Conservation (phyloP, 2,329 filamentous ascomycete genomes). For the Xylariaceae sp. region DNA sequence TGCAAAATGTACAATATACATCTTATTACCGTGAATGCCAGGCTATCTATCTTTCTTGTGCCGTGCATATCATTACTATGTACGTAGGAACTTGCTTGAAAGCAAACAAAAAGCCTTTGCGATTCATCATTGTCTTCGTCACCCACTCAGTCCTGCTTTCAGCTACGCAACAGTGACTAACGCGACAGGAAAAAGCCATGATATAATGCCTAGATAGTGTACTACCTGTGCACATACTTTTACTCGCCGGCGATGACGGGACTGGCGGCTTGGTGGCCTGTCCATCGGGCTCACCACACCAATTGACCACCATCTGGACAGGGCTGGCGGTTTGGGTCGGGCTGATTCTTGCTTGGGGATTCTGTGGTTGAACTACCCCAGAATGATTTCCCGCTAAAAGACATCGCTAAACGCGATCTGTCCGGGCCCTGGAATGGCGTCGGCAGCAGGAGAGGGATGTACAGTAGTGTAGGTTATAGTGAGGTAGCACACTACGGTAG, state of each 20-base stretch:
- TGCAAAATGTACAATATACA: background rate
- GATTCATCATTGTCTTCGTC: constrained; percentile 6
- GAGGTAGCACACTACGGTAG: constrained; percentile 6
- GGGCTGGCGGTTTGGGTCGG: background rate
- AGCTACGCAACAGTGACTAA: constrained; percentile 15
- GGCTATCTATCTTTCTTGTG: too few relatives aligned
- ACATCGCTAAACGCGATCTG: constrained; percentile 28
- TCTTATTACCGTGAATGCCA: background rate
- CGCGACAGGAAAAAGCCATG: constrained; percentile 11
- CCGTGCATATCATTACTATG: too few relatives aligned
- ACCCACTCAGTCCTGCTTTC: constrained; percentile 3
- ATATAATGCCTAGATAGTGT: constrained; percentile 13
- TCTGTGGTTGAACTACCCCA: constrained; percentile 28
- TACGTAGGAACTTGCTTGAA: background rate
- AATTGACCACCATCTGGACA: background rate
- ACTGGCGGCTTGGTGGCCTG: too few relatives aligned
- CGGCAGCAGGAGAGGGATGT: constrained; percentile 22
- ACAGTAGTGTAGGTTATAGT: constrained; percentile 2
- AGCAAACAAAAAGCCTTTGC: background rate
- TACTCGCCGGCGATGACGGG: too few relatives aligned
- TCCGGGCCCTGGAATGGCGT: constrained; percentile 32
- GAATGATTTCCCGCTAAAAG: constrained; percentile 34
- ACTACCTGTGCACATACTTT: constrained; percentile 5
- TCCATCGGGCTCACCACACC: too few relatives aligned
- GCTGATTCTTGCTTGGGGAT: background rate